A percentile compares a stretch with the other conserved stretches of the same genome.
Conservation (phyloP, 352 stramenopile species). For the Globisporangium radiosum region DNA sequence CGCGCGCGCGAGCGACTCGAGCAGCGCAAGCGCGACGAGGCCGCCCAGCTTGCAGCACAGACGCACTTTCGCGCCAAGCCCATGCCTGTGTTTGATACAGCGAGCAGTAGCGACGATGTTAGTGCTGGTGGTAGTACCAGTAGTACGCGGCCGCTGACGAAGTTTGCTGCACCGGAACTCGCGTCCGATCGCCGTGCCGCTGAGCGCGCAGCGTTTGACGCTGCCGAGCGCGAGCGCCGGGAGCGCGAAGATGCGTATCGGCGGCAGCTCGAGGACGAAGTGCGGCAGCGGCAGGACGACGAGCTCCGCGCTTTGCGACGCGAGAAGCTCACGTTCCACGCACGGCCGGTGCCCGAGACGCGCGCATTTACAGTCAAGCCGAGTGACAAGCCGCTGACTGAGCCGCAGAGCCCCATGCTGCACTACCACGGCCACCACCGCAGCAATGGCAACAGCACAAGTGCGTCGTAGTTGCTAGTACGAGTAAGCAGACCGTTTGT, state of each 20-base stretch:
- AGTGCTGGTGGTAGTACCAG: slow-evolving; percentile 3
- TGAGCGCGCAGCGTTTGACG: slow-evolving; percentile 65
- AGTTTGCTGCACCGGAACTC: slow-evolving; percentile 46
- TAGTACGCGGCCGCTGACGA: slow-evolving; percentile 22
- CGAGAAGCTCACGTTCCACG: slow-evolving; percentile 73
- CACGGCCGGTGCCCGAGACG: slow-evolving; percentile 40
- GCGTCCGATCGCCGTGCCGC: slow-evolving; percentile 50
- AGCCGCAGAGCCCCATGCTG: slow-evolving; percentile 44
- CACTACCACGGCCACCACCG: slow-evolving; percentile 17
- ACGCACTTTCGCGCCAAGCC: slow-evolving; percentile 55
- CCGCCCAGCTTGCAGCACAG: slow-evolving; percentile 32
- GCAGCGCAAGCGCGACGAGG: slow-evolving; percentile 48
- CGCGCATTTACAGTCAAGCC: slow-evolving; percentile 48
- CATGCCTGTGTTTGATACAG: slow-evolving; percentile 42
- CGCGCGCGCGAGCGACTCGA: slow-evolving; percentile 54
- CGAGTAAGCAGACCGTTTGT: too few species aligned
- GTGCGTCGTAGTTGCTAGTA: too few species aligned
- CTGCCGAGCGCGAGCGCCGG: slow-evolving; percentile 56
- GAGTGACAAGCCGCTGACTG: slow-evolving; percentile 36
- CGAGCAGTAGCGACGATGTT: slow-evolving; percentile 1
- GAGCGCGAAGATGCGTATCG: slow-evolving; percentile 57
- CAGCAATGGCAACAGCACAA: neutral
- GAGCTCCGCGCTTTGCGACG: slow-evolving; percentile 63
- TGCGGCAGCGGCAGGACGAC: slow-evolving; percentile 45
- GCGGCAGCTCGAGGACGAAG: slow-evolving; percentile 41